Percentiles rank a stretch among this genome's conserved stretches.
phyloP scores from a whole-genome alignment of 1,284 basidiomycete species.

The Rugosomyces carneus region DNA sequence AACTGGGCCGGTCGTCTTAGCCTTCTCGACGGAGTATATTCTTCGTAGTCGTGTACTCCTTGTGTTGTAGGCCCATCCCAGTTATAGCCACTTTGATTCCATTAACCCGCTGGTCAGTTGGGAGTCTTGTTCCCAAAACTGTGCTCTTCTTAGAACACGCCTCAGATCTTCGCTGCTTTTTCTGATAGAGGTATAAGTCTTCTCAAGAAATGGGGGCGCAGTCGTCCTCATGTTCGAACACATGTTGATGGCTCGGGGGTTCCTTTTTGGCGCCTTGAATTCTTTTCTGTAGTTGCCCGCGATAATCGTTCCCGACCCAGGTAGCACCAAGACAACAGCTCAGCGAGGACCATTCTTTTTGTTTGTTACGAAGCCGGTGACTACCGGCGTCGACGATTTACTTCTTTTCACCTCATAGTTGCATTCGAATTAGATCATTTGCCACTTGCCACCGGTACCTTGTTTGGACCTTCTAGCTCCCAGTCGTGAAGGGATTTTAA shows the following conservation, averaged over 20 bases:
- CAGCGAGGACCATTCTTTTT: constrained; percentile 3
- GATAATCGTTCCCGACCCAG: constrained; percentile 10
- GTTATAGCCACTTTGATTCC: constrained; percentile 13
- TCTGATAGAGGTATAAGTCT: constrained; percentile 18
- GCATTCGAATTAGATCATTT: constrained; percentile 10
- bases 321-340: constrained; percentile 5
- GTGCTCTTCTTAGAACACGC: constrained; percentile 14
- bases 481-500: not conserved
- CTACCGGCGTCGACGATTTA: constrained; percentile 4
- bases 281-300: constrained; percentile 7
- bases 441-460: not conserved
- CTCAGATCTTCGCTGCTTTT: constrained; percentile 17
- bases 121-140: constrained; percentile 12
- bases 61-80: constrained; percentile 11
- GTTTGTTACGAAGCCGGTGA: not conserved
- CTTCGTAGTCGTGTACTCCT: constrained; percentile 15
- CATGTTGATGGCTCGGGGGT: constrained; percentile 25
- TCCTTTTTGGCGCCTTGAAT: constrained; percentile 7
- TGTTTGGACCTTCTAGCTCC: not conserved
- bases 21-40: constrained; percentile 21
- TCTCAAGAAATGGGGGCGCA: constrained; percentile 10
- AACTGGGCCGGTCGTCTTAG: constrained; percentile 27
- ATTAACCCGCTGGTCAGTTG: constrained; percentile 2
- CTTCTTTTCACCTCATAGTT: constrained; percentile 28
- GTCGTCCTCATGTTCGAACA: constrained; percentile 30